Percentiles rank a stretch among this genome's conserved stretches.
phyloP scores from a whole-genome alignment of 352 stramenopile species.

The Pythium coloratum region DNA sequence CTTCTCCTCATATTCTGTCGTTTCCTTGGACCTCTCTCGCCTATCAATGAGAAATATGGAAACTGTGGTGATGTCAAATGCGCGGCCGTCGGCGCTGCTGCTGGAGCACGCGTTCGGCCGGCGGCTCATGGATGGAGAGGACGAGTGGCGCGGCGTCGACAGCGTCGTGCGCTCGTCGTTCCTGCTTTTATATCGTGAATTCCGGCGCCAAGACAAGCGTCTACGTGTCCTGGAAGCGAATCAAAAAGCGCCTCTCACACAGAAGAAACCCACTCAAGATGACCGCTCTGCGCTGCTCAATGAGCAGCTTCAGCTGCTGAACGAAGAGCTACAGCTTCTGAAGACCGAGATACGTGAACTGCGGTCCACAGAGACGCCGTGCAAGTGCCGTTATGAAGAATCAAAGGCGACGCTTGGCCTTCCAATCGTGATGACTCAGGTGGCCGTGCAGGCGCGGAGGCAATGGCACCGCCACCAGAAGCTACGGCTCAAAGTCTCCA shows the following conservation, averaged over 20 bases:
- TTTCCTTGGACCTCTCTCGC: neutral
- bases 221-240: conserved; percentile 4
- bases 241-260: neutral
- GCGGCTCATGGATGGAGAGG: conserved; percentile 33
- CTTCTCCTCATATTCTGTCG: neutral
- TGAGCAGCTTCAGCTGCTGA: conserved; percentile 14
- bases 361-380: neutral
- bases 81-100: conserved; percentile 15
- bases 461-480: conserved; percentile 5
- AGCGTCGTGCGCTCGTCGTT: conserved; percentile 59
- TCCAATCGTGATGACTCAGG: neutral
- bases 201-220: conserved; percentile 31
- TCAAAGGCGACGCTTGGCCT: neutral
- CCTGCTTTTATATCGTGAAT: conserved; percentile 45
- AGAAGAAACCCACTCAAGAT: neutral
- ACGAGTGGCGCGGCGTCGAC: conserved; percentile 46
- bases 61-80: neutral
- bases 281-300: neutral
- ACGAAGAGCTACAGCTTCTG: conserved; percentile 17
- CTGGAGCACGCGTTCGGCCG: conserved; percentile 42
- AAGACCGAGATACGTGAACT: conserved; percentile 8
- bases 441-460: neutral
- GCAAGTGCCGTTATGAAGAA: neutral
- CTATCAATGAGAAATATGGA: neutral
- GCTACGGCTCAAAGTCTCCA: neutral